These are phyloP conservation scores for Pleoardoris graminearum DNA, from an alignment of 2,329 filamentous ascomycete genomes.

Conservation along the genomic window DNA sequence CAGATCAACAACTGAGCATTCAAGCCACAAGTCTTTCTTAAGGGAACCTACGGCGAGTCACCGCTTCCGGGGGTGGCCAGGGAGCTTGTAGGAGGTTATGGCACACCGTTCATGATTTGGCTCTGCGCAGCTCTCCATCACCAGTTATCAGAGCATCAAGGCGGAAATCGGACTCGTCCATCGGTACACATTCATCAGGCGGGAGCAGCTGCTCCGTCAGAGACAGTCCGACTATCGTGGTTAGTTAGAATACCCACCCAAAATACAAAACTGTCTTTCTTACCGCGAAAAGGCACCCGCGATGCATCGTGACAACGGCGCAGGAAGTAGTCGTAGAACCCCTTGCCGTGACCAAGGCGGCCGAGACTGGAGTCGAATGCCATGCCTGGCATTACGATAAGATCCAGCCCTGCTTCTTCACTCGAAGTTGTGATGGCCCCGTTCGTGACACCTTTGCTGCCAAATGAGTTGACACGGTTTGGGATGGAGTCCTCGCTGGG, in stretches of 20 bases:
- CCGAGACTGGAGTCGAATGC: constrained; percentile 79
- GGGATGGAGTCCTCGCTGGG: constrained; percentile 67
- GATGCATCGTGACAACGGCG: constrained; percentile 66
- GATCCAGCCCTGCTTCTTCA: constrained; percentile 63
- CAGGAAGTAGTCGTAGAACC: constrained; percentile 95
- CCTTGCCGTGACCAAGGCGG: constrained; percentile 89
- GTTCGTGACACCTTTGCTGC: constrained; percentile 57
- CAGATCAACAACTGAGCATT: constrained; percentile 32
- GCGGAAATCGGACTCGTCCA: constrained; percentile 74
- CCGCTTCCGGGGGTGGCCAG: neutral
- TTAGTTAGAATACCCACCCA: constrained; percentile 40
- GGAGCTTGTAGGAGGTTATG: neutral
- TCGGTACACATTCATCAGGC: constrained; percentile 68
- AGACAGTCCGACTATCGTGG: constrained; percentile 70
- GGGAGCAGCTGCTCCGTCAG: constrained; percentile 82
- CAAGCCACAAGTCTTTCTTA: neutral
- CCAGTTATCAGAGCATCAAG: constrained; percentile 79
- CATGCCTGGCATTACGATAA: constrained; percentile 90
- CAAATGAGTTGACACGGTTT: constrained; percentile 72
- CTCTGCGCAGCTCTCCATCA: constrained; percentile 59
- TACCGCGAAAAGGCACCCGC: constrained; percentile 63
- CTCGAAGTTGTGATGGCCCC: constrained; percentile 38
- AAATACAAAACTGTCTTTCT: constrained; percentile 41
- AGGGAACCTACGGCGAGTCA: neutral
- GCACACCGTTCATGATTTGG: constrained; percentile 13